Evolutionary conservation across 2,329 filamentous ascomycete genomes (phyloP), one percentile per base, ranked within the genome.

Genomic region (Fusarium foetens): DNA sequence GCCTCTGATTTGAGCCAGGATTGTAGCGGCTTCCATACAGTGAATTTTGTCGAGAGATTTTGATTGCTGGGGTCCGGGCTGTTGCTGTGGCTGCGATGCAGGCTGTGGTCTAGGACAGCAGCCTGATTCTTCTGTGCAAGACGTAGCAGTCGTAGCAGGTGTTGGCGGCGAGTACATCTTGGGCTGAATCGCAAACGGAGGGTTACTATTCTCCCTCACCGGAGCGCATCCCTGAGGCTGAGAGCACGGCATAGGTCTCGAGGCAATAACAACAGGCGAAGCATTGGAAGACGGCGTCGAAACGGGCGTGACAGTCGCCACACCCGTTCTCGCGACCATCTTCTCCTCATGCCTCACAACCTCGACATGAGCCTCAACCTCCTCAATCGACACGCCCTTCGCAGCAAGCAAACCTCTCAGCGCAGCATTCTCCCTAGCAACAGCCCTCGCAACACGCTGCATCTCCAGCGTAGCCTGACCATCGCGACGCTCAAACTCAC

Each of bases 391-490:
- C 16, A 77, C 73, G 0, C 76, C 76, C 31, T 73, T 73, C 1
- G 58, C 49, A 29, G 68, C 67, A 19, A 78, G 76, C 14, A 78
- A 35, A 4, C 71, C 76, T 17, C 83, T 79, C 35, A 87, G 70
- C 4, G 79, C 74, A 33, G 73, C 75, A 58, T 87, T 88, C 63
- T 85, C 83, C 14, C 76, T 70, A 16, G 80, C 82, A 8, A 87
- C 84, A 46, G 74, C 75, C 19, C 83, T 81, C 8, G 86, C 85
- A 1, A 83, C 83, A 6, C 76, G 79, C 75, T 88, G 86, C 81
- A 88, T 84, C 66, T 85, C 84, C 4, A 83, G 72, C 8, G 83
- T 83, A 9, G 86, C 86, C 64, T 82, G 79, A 2, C 82, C 80
- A 31, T 83, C 85, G 5, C 76, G 79, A 12, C 74, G 74, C 75